A percentile compares a stretch with the other conserved stretches of the same genome.
Conservation (phyloP, 306 rosid species). For the Hippophae tibetana region DNA sequence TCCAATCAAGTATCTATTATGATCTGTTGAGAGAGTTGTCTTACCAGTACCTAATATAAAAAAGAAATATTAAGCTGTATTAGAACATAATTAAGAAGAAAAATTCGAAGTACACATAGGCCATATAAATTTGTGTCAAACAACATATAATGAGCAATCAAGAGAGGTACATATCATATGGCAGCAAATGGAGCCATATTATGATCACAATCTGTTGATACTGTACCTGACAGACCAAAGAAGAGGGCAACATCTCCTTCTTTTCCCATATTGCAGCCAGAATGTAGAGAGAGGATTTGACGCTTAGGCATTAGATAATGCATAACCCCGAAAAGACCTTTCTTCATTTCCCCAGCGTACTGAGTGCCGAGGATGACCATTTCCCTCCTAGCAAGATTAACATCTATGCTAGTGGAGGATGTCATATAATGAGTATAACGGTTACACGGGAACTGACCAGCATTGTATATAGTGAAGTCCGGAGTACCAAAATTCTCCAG, state of each 20-base stretch:
- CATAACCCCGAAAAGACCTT: conserved; percentile 84
- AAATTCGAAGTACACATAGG: not conserved
- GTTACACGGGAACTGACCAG: conserved; percentile 91
- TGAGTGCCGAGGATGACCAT: conserved; percentile 97
- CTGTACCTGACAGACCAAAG: conserved; percentile 84
- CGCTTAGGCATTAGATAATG: conserved; percentile 91
- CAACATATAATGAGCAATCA: conserved; percentile 5
- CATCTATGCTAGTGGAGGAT: conserved; percentile 83
- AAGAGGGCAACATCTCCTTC: conserved; percentile 89
- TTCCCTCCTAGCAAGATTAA: conserved; percentile 80
- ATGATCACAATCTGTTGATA: too few relatives aligned
- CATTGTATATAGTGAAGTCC: conserved; percentile 92
- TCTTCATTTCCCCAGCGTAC: conserved; percentile 97
- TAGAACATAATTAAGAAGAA: conserved; percentile 19
- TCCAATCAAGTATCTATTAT: too few relatives aligned
- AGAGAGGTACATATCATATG: conserved; percentile 14
- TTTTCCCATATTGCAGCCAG: conserved; percentile 86
- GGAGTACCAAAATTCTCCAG: conserved; percentile 86
- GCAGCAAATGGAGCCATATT: not conserved
- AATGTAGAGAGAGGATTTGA: conserved; percentile 71
- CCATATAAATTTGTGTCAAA: not conserved
- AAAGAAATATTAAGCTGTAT: conserved; percentile 24
- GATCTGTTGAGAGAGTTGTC: too few relatives aligned
- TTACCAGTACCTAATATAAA: too few relatives aligned
- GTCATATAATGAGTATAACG: conserved; percentile 95